These are phyloP conservation scores for Amphirosellinia nigrospora DNA, from an alignment of 495 filamentous ascomycete species.

Conservation along the genomic window DNA sequence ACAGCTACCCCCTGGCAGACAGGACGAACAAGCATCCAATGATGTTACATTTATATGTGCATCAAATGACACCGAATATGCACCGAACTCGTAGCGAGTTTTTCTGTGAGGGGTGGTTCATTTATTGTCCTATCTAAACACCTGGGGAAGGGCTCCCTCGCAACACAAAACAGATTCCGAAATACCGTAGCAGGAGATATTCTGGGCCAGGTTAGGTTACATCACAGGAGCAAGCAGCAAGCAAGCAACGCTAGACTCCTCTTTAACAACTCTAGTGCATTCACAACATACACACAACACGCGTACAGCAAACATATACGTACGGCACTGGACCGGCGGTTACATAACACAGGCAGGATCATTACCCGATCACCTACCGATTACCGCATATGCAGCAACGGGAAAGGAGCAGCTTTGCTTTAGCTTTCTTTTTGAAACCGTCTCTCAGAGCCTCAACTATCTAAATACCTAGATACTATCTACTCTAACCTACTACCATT, in stretches of 20 bases:
- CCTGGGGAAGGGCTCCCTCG: conserved; percentile 5
- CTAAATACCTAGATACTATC: neutral
- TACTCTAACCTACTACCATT: neutral
- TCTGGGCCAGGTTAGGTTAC: conserved; percentile 9
- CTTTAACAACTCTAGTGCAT: neutral
- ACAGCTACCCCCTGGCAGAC: neutral
- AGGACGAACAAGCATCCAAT: conserved; percentile 8
- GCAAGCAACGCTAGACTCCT: neutral
- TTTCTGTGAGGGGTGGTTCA: conserved; percentile 13
- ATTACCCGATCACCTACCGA: conserved; percentile 7
- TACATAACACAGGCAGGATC: neutral
- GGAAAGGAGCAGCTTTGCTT: conserved; percentile 13
- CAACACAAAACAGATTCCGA: neutral
- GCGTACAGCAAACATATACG: neutral
- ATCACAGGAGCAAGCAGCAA: neutral
- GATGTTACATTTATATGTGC: conserved; percentile 19
- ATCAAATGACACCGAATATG: conserved; percentile 25
- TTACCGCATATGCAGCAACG: conserved; percentile 14
- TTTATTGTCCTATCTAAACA: conserved; percentile 11
- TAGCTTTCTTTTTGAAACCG: conserved; percentile 9
- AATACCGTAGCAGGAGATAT: conserved; percentile 12
- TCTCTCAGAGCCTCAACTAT: conserved; percentile 21
- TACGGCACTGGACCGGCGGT: neutral
- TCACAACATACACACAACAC: conserved; percentile 1
- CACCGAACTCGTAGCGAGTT: conserved; percentile 19